Conservation (phyloP, 495 filamentous ascomycete species). For the Tuber umbilicatum region DNA sequence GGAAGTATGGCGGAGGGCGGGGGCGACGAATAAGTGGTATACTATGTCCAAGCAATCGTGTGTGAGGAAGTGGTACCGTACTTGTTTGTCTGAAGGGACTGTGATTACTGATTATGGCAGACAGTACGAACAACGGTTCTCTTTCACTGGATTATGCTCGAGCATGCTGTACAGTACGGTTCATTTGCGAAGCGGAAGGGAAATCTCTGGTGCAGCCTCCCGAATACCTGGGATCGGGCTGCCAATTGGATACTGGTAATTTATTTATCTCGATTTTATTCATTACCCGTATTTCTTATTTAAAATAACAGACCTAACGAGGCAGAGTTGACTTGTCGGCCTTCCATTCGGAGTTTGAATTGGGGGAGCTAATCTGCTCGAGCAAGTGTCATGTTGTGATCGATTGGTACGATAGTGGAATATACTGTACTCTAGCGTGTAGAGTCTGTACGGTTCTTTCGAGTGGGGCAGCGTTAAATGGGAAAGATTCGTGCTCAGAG, state of each 20-base stretch:
- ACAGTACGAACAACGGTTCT: background rate
- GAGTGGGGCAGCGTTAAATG: background rate
- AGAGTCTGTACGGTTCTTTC: background rate
- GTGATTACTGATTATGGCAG: conserved; percentile 1
- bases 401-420: conserved; percentile 1
- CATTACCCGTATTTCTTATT: background rate
- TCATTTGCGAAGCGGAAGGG: conserved; percentile 4
- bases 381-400: background rate
- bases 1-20: background rate
- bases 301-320: background rate
- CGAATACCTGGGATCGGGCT: background rate
- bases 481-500: background rate
- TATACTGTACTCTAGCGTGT: background rate
- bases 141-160: background rate
- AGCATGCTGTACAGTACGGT: background rate
- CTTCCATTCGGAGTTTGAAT: conserved; percentile 23
- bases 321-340: conserved; percentile 21
- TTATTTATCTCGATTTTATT: background rate
- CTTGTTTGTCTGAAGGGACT: conserved; percentile 1
- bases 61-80: background rate
- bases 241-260: background rate
- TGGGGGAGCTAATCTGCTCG: background rate
- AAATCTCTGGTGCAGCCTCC: background rate
- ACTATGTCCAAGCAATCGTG: background rate
- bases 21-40: background rate